Conservation (phyloP, 345 rosid species). For the Syzygium aqueum region DNA sequence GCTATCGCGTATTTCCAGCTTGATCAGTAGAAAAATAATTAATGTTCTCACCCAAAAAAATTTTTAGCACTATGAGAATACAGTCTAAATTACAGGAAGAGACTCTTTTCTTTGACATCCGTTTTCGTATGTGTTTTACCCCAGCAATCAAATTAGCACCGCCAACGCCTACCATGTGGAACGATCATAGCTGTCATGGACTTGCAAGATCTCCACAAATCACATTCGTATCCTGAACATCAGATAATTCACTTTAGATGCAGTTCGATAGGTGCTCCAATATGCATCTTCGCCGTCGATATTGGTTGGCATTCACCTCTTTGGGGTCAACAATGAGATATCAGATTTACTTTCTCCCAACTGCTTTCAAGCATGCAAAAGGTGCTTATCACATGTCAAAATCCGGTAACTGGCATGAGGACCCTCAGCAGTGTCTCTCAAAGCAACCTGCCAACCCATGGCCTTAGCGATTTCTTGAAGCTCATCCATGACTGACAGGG, state of each 20-base stretch:
- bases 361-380: constrained; percentile 25
- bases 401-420: constrained; percentile 91
- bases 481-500: constrained; percentile 63
- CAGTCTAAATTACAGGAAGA: neutral
- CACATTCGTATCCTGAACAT: neutral
- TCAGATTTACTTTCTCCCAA: neutral
- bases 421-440: constrained; percentile 88
- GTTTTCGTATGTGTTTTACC: neutral
- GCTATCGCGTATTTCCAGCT: neutral
- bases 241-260: neutral
- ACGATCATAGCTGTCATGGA: neutral
- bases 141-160: neutral
- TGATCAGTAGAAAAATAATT: neutral
- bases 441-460: constrained; percentile 60
- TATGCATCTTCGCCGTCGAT: neutral
- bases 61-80: neutral
- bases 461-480: constrained; percentile 70
- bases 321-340: neutral
- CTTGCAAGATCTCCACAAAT: neutral
- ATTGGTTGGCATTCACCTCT: neutral
- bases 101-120: neutral
- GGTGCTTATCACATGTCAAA: constrained; percentile 64
- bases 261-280: neutral
- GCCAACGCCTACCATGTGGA: neutral
- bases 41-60: neutral